Percentiles rank a stretch among this genome's conserved stretches.
Evolutionary conservation across 208 protist genomes (phyloP).

Genomic region (Naegleria gruberi): DNA sequence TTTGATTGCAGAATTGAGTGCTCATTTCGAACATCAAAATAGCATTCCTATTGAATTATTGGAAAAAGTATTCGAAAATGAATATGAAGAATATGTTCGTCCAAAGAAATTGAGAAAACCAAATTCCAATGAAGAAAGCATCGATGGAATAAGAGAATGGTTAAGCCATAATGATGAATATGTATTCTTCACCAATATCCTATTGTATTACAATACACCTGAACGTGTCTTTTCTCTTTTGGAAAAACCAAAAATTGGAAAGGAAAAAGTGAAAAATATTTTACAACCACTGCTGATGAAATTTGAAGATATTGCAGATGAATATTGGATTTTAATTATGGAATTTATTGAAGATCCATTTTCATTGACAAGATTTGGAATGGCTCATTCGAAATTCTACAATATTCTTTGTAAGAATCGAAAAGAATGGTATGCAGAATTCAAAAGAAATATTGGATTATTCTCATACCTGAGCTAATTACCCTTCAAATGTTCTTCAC

Average conservation of each 20-base stretch:
- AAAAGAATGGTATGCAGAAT: too few species aligned
- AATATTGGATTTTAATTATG: not conserved
- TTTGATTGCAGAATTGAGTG: not conserved
- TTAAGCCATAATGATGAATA: not conserved
- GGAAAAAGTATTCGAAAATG: not conserved
- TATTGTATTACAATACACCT: not conserved
- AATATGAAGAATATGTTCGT: not conserved
- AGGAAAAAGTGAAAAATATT: not conserved
- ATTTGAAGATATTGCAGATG: not conserved
- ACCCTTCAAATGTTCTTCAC: too few species aligned
- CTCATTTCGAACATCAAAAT: not conserved
- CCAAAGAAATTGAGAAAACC: not conserved
- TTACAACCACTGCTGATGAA: not conserved
- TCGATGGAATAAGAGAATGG: not conserved
- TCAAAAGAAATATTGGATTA: too few species aligned
- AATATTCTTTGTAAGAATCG: too few species aligned
- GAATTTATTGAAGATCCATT: not conserved
- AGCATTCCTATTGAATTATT: not conserved
- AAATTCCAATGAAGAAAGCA: not conserved
- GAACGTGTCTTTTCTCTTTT: not conserved
- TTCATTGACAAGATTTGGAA: not conserved
- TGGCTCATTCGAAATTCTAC: not conserved
- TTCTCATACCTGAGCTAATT: too few species aligned
- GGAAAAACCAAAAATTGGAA: not conserved
- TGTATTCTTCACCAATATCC: not conserved